Evolutionary conservation across 139 green algal genomes (phyloP).

Genomic region (Volvox reticuliferus): DNA sequence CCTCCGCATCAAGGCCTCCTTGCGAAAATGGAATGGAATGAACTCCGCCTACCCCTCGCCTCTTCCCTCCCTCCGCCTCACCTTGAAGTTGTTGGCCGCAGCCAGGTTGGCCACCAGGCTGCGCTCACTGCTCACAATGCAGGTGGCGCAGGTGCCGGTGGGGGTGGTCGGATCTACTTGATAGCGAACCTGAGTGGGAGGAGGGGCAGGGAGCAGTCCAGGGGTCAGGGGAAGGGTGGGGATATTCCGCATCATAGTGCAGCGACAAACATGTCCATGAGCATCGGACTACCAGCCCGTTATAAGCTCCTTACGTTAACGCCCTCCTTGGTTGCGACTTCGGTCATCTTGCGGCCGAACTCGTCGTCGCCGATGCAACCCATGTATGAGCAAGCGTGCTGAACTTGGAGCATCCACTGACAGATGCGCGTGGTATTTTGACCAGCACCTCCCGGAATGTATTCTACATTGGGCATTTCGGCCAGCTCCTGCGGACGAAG

Average conservation of each 20-base stretch:
- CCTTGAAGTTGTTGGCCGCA: constrained; percentile 99
- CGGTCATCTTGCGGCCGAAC: constrained; percentile 87
- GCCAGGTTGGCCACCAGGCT: constrained; percentile 96
- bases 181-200: constrained; percentile 83
- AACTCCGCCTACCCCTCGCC: neutral
- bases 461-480: constrained; percentile 87
- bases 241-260: neutral
- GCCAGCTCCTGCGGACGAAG: constrained; percentile 82
- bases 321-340: constrained; percentile 80
- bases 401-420: constrained; percentile 97
- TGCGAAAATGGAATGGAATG: no score
- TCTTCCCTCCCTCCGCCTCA: constrained; percentile 27
- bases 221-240: no score
- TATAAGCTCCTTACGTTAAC: constrained; percentile 72
- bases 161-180: constrained; percentile 84
- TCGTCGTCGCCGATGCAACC: constrained; percentile 98
- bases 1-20: no score
- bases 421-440: constrained; percentile 98
- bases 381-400: constrained; percentile 92
- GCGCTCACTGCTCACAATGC: constrained; percentile 91
- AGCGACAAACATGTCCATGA: no score
- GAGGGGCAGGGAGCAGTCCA: neutral
- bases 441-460: constrained; percentile 97
- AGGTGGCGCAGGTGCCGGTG: constrained; percentile 96
- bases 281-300: no score